Conservation (phyloP, 139 green algal species). For the Micractinium sp. region DNA sequence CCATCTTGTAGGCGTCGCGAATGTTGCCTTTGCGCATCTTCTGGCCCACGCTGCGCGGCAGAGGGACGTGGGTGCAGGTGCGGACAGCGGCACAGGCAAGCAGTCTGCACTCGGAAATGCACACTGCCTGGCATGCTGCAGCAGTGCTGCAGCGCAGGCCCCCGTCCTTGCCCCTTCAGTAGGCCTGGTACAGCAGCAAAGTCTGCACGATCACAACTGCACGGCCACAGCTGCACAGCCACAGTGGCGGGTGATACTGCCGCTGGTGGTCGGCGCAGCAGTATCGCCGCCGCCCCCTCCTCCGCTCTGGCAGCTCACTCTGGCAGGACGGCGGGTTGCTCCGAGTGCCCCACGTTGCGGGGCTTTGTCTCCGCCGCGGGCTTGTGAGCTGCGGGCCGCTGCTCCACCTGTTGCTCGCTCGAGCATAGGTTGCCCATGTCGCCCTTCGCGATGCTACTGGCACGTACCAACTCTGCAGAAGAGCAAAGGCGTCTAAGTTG, state of each 20-base stretch:
- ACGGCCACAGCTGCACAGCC: too few relatives aligned
- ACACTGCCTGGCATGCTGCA: too few relatives aligned
- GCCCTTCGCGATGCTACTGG: too few relatives aligned
- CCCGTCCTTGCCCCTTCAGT: too few relatives aligned
- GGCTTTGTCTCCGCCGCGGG: neutral
- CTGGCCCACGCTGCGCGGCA: neutral
- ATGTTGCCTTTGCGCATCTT: slow-evolving; percentile 47
- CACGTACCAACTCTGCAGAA: too few relatives aligned
- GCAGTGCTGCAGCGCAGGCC: too few relatives aligned
- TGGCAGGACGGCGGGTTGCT: slow-evolving; percentile 5
- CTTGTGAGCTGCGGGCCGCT: neutral
- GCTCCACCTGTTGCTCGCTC: neutral
- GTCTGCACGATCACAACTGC: too few relatives aligned
- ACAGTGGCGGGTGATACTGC: too few relatives aligned
- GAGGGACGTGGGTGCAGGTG: neutral
- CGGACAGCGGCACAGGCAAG: too few relatives aligned
- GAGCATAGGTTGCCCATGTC: slow-evolving; percentile 11
- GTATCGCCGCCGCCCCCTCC: neutral
- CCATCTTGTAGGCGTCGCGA: slow-evolving; percentile 81
- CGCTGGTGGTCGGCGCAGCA: neutral
- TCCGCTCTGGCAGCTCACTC: slow-evolving; percentile 13
- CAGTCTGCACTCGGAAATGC: too few relatives aligned
- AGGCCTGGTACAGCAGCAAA: too few relatives aligned
- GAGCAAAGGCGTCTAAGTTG: too few relatives aligned
- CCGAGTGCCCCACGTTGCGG: neutral